phyloP scores from a whole-genome alignment of 495 filamentous ascomycete species.

The Cercophora sp. region DNA sequence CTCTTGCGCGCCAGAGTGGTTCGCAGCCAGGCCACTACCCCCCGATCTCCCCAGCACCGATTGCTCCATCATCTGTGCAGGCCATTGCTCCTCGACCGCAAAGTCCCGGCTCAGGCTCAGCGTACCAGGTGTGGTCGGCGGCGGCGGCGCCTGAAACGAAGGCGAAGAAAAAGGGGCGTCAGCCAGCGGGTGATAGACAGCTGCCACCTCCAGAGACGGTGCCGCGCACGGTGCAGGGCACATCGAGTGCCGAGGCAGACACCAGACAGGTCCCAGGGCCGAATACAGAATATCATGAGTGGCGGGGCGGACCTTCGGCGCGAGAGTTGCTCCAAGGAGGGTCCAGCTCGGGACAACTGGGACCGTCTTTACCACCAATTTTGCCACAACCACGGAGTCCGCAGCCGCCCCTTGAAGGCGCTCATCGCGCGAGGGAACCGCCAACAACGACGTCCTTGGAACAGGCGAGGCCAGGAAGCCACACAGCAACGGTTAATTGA shows the following conservation, averaged over 20 bases:
- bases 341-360: not conserved
- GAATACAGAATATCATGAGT: slow-evolving; percentile 9
- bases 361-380: not conserved
- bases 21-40: slow-evolving; percentile 32
- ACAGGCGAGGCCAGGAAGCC: slow-evolving; percentile 10
- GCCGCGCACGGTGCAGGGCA: slow-evolving; percentile 7
- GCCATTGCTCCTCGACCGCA: slow-evolving; percentile 19
- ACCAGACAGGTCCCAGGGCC: slow-evolving; percentile 3
- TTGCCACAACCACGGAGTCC: slow-evolving; percentile 19
- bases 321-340: not conserved
- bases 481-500: slow-evolving; percentile 10
- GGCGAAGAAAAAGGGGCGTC: slow-evolving; percentile 15
- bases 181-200: slow-evolving; percentile 9
- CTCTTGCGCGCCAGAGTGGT: slow-evolving; percentile 12
- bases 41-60: slow-evolving; percentile 36
- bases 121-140: slow-evolving; percentile 6
- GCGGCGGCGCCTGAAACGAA: slow-evolving; percentile 6
- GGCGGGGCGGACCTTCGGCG: slow-evolving; percentile 2
- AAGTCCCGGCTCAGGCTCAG: slow-evolving; percentile 14
- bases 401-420: slow-evolving; percentile 7
- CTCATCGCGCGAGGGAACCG: slow-evolving; percentile 8
- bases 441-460: slow-evolving; percentile 9
- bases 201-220: slow-evolving; percentile 9
- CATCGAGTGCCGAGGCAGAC: slow-evolving; percentile 2
- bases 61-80: slow-evolving; percentile 23